Evolutionary conservation across 805 yeast genomes (phyloP), one percentile per base, ranked within the genome.

Genomic region (Candida glaebosa): DNA sequence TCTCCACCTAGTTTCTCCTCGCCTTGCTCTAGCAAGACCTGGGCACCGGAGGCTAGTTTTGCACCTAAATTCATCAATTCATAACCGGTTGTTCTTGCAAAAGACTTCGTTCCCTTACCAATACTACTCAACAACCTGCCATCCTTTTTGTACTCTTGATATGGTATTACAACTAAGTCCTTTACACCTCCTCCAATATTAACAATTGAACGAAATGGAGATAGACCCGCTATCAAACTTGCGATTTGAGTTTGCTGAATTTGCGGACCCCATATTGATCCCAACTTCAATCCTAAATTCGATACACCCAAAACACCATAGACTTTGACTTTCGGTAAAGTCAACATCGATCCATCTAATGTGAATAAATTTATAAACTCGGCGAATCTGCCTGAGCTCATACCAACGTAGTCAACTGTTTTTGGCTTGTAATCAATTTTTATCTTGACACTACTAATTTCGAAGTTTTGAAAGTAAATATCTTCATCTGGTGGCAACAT

Each of bases 371-470:
- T 93, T 76, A 88, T 81, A 39, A 93, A 76, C 57, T 91, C 97
- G 2, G 84, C 81, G 0, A 88, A 78, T 46, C 84, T 88, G 0
- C 98, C 98, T 0, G 96, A 84, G 43, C 87, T 71, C 22, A 90
- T 73, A 0, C 96, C 96, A 2, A 81, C 78, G 55, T 85, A 87
- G 58, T 91, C 95, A 20, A 91, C 73, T 49, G 81, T 85, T 57
- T 89, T 89, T 0, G 99, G 98, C 57, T 88, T 89, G 59, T 93
- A 93, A 60, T 93, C 98, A 31, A 93, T 67, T 46, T 81, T 81
- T 16, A 93, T 57, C 36, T 71, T 73, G 2, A 87, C 63, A 0
- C 81, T 67, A 43, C 76, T 75, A 3, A 89, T 72, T 33, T 76
- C 76, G 26, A 88, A 73, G 53, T 80, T 80, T 50, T 86, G 88